These are phyloP conservation scores for Xylaria sp. DNA, from an alignment of 2,329 filamentous ascomycete genomes.

Conservation along the genomic window DNA sequence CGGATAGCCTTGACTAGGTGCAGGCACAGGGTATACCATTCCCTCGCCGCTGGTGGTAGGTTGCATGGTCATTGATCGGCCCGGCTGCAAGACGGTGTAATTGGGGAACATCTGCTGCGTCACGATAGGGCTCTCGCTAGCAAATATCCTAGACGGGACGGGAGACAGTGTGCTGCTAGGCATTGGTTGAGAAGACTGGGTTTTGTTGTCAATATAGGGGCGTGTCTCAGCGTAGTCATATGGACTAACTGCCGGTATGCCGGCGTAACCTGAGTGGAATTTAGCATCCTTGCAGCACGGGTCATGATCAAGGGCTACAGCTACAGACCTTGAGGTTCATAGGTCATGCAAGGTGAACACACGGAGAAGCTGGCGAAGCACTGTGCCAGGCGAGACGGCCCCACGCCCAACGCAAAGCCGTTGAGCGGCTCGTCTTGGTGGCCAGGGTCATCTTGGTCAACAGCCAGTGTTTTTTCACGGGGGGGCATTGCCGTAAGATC, in stretches of 20 bases:
- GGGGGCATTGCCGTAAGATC: slow-evolving; percentile 45
- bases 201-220: slow-evolving; percentile 45
- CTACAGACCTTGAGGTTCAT: slow-evolving; percentile 52
- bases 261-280: slow-evolving; percentile 45
- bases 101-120: slow-evolving; percentile 49
- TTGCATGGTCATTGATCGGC: slow-evolving; percentile 45
- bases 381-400: slow-evolving; percentile 49
- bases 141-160: slow-evolving; percentile 46
- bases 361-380: slow-evolving; percentile 51
- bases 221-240: slow-evolving; percentile 44
- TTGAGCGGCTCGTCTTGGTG: slow-evolving; percentile 37
- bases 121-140: slow-evolving; percentile 47
- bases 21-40: slow-evolving; percentile 55
- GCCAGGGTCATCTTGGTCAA: slow-evolving; percentile 40
- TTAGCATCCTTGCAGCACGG: slow-evolving; percentile 41
- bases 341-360: slow-evolving; percentile 52
- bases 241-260: slow-evolving; percentile 44
- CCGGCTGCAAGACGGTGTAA: slow-evolving; percentile 55
- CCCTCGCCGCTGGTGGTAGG: slow-evolving; percentile 52
- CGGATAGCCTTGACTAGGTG: slow-evolving; percentile 45
- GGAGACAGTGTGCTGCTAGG: slow-evolving; percentile 46
- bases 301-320: slow-evolving; percentile 23
- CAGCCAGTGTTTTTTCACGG: slow-evolving; percentile 43
- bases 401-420: slow-evolving; percentile 43
- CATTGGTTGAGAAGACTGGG: slow-evolving; percentile 39